Evolutionary conservation across 805 yeast species (phyloP).

Genomic region (Yarrowia alimentaria): DNA sequence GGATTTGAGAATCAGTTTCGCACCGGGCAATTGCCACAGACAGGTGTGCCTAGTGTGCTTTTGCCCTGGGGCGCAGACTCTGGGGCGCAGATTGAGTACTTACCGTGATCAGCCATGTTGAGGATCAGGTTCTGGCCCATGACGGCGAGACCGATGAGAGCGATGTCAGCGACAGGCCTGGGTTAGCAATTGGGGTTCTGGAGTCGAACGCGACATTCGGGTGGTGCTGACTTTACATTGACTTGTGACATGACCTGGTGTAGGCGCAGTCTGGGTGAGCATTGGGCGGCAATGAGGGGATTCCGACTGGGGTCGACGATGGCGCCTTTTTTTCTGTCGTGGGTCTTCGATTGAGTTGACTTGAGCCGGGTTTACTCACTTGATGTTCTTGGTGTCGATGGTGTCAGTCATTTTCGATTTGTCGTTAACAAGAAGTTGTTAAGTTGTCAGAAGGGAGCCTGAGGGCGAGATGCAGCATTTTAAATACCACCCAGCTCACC

Average conservation of each 20-base stretch:
- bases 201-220: neutral
- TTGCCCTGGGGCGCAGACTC: no score
- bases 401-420: slow-evolving; percentile 25
- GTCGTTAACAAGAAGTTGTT: slow-evolving; percentile 26
- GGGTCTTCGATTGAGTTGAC: no score
- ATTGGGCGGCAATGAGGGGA: slow-evolving; percentile 1
- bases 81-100: slow-evolving; percentile 3
- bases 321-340: no score
- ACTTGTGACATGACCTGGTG: slow-evolving; percentile 23
- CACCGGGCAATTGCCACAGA: neutral
- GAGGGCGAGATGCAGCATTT: slow-evolving; percentile 25
- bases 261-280: slow-evolving; percentile 25
- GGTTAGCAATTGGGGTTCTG: slow-evolving; percentile 4
- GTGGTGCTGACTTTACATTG: slow-evolving; percentile 5
- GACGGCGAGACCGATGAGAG: slow-evolving; percentile 98
- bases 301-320: neutral
- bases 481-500: slow-evolving; percentile 15
- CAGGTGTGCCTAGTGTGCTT: no score
- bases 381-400: no score
- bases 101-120: slow-evolving; percentile 97
- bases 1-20: no score
- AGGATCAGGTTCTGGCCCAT: slow-evolving; percentile 96
- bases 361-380: slow-evolving; percentile 23
- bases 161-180: slow-evolving; percentile 72
- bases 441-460: slow-evolving; percentile 10